Percentiles rank a stretch among this genome's conserved stretches.
Evolutionary conservation across 495 filamentous ascomycete genomes (phyloP).

Genomic region (Neurospora sp.): DNA sequence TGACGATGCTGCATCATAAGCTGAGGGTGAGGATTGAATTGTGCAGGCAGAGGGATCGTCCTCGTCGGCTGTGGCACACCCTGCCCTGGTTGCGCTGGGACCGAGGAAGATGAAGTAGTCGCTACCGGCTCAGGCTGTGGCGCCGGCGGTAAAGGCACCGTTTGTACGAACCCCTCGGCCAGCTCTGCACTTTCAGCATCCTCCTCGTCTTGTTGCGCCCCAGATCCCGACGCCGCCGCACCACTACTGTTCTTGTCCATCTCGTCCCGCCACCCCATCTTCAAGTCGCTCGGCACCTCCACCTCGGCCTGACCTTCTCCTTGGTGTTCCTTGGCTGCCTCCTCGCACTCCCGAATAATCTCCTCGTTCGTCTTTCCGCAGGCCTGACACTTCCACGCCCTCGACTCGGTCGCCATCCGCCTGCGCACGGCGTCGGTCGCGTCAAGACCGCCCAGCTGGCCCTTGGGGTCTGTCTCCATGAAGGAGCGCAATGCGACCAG

Average conservation of each 20-base stretch:
- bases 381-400: constrained; percentile 46
- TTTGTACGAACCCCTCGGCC: constrained; percentile 41
- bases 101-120: background rate
- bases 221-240: background rate
- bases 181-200: constrained; percentile 31
- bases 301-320: constrained; percentile 27
- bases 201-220: constrained; percentile 2
- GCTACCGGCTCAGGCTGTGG: constrained; percentile 1
- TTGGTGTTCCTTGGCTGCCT: constrained; percentile 41
- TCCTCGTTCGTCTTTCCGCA: constrained; percentile 55
- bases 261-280: constrained; percentile 47
- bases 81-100: constrained; percentile 12
- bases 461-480: constrained; percentile 62
- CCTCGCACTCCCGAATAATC: constrained; percentile 58
- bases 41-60: constrained; percentile 21
- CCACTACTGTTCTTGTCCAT: constrained; percentile 23
- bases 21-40: constrained; percentile 2
- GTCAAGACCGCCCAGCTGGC: constrained; percentile 86
- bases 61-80: constrained; percentile 26
- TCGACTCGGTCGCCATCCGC: constrained; percentile 53
- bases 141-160: constrained; percentile 14
- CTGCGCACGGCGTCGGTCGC: constrained; percentile 50
- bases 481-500: constrained; percentile 59
- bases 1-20: constrained; percentile 12
- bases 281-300: constrained; percentile 46